Percentiles rank a stretch among this genome's conserved stretches.
Conservation (phyloP, 352 stramenopile genomes). For the Pelagophyceae sp. region DNA sequence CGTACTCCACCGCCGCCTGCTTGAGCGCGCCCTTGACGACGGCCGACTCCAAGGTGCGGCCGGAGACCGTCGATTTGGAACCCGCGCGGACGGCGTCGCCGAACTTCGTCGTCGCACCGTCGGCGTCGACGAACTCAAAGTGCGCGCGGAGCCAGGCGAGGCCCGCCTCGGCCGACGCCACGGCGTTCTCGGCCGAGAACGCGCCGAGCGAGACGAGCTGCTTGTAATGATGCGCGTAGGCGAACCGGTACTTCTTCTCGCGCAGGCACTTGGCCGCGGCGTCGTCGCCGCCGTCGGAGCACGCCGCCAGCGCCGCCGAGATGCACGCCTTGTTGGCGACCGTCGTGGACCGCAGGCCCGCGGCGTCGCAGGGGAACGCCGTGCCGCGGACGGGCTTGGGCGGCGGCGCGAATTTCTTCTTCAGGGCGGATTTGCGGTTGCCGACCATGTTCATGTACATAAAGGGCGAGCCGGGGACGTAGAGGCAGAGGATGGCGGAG, state of each 20-base stretch:
- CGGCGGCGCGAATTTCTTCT: conserved; percentile 58
- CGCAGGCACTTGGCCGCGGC: conserved; percentile 43
- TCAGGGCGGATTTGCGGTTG: conserved; percentile 62
- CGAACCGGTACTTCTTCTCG: conserved; percentile 61
- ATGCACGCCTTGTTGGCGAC: conserved; percentile 56
- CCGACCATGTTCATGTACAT: conserved; percentile 72
- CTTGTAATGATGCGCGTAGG: conserved; percentile 65
- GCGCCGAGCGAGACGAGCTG: conserved; percentile 55
- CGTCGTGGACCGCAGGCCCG: conserved; percentile 53
- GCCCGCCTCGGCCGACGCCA: conserved; percentile 60
- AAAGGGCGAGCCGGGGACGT: conserved; percentile 53
- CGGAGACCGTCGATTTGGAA: conserved; percentile 37
- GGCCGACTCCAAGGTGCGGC: conserved; percentile 50
- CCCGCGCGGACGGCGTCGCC: conserved; percentile 54
- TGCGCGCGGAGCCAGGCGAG: conserved; percentile 57
- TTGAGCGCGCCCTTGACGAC: conserved; percentile 49
- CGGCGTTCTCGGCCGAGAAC: conserved; percentile 49
- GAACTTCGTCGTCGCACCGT: conserved; percentile 44
- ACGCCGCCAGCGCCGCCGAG: conserved; percentile 45
- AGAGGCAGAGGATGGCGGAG: conserved; percentile 51
- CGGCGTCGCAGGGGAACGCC: conserved; percentile 49
- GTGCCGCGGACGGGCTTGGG: conserved; percentile 47
- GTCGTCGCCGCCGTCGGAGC: conserved; percentile 19
- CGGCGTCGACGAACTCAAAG: conserved; percentile 66
- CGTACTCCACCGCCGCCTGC: neutral